Conservation (phyloP, 495 filamentous ascomycete genomes). For the Neurospora terricola region DNA sequence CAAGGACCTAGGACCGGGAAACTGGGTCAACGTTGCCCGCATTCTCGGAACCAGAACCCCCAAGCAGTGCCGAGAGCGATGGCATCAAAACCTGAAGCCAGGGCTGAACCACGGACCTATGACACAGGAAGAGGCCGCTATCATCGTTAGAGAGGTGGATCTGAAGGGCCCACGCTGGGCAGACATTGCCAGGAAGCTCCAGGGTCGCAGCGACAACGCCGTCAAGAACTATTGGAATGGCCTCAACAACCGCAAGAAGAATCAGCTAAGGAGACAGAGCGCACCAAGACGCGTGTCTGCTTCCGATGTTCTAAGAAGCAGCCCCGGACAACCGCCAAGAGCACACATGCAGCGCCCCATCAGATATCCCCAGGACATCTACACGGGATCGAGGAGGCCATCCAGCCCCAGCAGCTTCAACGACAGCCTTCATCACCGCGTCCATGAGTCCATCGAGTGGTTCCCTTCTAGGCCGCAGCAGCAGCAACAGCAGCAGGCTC, state of each 20-base stretch:
- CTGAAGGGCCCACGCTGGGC: constrained; percentile 91
- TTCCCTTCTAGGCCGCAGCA: neutral
- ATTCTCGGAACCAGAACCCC: constrained; percentile 69
- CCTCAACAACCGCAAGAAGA: constrained; percentile 66
- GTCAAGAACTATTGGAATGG: constrained; percentile 99
- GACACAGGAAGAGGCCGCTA: constrained; percentile 72
- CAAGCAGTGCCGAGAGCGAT: constrained; percentile 94
- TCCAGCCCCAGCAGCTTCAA: neutral
- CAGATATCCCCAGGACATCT: neutral
- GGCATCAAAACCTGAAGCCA: constrained; percentile 91
- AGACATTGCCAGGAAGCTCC: constrained; percentile 78
- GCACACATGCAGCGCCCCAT: neutral
- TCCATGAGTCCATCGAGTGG: neutral
- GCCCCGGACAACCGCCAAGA: neutral
- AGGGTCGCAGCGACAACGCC: constrained; percentile 90
- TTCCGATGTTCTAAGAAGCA: neutral
- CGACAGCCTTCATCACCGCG: neutral
- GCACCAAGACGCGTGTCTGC: neutral
- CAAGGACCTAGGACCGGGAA: constrained; percentile 64
- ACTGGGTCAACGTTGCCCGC: constrained; percentile 86
- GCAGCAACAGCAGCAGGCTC: neutral
- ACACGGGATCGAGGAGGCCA: neutral
- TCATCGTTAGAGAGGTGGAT: constrained; percentile 71
- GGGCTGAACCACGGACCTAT: constrained; percentile 86
- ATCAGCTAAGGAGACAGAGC: constrained; percentile 3